Evolutionary conservation across 2,329 filamentous ascomycete species (phyloP).

Genomic region (Hymenoscyphus infarciens): DNA sequence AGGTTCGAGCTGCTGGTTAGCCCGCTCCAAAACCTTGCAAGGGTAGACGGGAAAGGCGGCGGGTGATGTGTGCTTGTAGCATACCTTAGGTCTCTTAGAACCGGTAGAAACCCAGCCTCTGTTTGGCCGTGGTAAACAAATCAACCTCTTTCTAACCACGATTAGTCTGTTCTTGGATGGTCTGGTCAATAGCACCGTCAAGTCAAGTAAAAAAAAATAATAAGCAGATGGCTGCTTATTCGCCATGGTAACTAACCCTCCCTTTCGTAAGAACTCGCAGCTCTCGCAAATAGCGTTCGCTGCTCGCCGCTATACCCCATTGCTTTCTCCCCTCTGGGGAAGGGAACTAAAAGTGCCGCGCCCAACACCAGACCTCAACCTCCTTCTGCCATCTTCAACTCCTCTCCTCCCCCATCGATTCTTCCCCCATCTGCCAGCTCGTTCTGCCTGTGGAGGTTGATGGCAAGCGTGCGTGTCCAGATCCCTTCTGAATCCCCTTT

Average conservation of each 20-base stretch:
- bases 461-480: slow-evolving; percentile 27
- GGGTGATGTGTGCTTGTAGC: no score
- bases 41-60: not conserved
- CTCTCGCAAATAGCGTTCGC: not conserved
- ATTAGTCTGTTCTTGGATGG: no score
- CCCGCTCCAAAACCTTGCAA: not conserved
- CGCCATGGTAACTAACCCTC: no score
- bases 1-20: slow-evolving; percentile 1
- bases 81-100: no score
- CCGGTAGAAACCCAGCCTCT: not conserved
- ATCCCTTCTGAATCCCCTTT: slow-evolving; percentile 24
- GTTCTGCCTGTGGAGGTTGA: slow-evolving; percentile 22
- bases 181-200: no score
- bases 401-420: slow-evolving; percentile 11
- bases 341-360: not conserved
- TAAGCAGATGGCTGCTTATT: no score
- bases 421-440: slow-evolving; percentile 11
- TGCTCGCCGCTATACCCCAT: not conserved
- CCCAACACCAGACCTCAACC: slow-evolving; percentile 4
- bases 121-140: no score
- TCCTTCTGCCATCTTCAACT: slow-evolving; percentile 10
- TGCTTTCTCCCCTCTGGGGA: not conserved
- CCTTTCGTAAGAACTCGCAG: no score
- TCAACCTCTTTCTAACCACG: no score
- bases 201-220: no score